These are phyloP conservation scores for Tanacetum coccineum DNA, from an alignment of 129 eudicot genomes.

Conservation along the genomic window DNA sequence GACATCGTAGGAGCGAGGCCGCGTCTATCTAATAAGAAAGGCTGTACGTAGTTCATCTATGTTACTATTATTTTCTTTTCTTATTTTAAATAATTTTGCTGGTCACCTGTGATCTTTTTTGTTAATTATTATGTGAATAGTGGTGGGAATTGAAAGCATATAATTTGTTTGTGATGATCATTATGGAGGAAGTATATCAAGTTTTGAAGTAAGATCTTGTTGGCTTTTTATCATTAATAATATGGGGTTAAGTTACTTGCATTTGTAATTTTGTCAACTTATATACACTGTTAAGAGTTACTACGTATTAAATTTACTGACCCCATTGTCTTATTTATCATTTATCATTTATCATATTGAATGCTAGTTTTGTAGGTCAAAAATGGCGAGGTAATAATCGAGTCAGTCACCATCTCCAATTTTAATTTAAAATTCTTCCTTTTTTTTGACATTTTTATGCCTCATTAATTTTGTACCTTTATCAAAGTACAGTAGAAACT, in stretches of 20 bases:
- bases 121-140: constrained; percentile 37
- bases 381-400: neutral
- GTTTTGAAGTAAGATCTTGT: constrained; percentile 19
- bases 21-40: constrained; percentile 40
- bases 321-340: neutral
- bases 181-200: constrained; percentile 17
- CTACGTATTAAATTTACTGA: neutral
- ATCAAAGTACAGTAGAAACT: no score
- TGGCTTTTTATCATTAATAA: neutral
- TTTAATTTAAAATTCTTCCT: no score
- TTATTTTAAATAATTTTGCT: constrained; percentile 17
- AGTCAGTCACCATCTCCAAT: no score
- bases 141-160: constrained; percentile 15
- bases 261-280: neutral
- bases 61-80: constrained; percentile 17
- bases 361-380: neutral
- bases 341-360: constrained; percentile 1
- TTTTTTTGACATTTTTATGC: no score
- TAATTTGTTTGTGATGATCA: constrained; percentile 27
- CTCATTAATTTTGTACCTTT: no score
- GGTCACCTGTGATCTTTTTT: constrained; percentile 26
- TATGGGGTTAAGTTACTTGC: neutral
- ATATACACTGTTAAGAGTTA: neutral
- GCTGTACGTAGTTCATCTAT: constrained; percentile 1
- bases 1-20: constrained; percentile 40